phyloP scores from a whole-genome alignment of 2,329 filamentous ascomycete genomes.

The Colletotrichum cereale region DNA sequence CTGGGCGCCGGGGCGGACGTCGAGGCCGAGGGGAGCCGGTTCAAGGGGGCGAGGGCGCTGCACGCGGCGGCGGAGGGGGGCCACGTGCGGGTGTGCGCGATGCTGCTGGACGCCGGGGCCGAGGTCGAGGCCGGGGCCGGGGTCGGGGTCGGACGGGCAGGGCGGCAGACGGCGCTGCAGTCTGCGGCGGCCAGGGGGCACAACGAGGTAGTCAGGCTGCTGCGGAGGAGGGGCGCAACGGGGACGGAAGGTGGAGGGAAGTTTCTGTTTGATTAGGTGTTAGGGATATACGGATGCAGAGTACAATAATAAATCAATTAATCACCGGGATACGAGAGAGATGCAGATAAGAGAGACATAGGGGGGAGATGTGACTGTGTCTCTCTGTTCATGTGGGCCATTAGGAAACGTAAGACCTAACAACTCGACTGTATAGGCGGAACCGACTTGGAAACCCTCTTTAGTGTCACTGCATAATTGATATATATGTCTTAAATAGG shows the following conservation, averaged over 20 bases:
- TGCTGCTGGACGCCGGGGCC: conserved; percentile 52
- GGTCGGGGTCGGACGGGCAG: conserved; percentile 12
- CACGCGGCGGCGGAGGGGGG: conserved; percentile 41
- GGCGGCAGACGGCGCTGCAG: conserved; percentile 50
- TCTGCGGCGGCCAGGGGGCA: conserved; percentile 52
- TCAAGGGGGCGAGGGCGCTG: conserved; percentile 41
- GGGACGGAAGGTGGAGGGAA: conserved; percentile 34
- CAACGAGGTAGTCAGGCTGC: conserved; percentile 54
- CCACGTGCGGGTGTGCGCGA: conserved; percentile 42
- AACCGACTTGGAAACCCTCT: no score
- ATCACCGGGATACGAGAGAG: no score
- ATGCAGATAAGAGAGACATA: no score
- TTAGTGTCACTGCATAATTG: no score
- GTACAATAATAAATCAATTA: no score
- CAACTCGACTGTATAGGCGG: no score
- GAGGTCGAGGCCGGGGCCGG: conserved; percentile 52
- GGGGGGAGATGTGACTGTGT: no score
- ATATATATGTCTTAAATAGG: no score
- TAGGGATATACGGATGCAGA: background rate
- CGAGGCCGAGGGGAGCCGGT: conserved; percentile 43
- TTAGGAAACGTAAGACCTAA: background rate
- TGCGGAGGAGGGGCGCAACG: conserved; percentile 53
- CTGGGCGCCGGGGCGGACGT: conserved; percentile 43
- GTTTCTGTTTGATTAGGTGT: conserved; percentile 31
- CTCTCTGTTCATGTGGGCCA: background rate